Evolutionary conservation across 2,329 filamentous ascomycete genomes (phyloP).

Genomic region (Aureobasidium subglaciale): DNA sequence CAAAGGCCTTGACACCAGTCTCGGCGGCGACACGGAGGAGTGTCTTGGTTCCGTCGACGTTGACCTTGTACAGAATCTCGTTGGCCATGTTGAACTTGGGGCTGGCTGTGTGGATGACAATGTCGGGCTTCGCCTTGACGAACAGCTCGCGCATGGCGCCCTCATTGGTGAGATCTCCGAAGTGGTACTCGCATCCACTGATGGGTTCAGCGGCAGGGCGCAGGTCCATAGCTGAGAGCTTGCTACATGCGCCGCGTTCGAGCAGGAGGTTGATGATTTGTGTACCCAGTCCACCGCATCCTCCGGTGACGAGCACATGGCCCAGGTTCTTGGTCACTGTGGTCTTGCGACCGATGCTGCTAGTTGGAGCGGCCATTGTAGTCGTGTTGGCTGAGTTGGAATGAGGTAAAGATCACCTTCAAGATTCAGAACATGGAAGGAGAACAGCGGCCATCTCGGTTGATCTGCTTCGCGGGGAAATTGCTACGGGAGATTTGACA

Average conservation of each 20-base stretch:
- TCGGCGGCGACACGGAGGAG: constrained; percentile 42
- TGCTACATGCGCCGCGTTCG: constrained; percentile 33
- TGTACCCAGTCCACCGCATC: constrained; percentile 45
- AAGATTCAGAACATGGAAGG: neutral
- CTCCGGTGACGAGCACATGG: constrained; percentile 43
- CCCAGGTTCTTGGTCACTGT: constrained; percentile 30
- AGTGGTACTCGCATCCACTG: constrained; percentile 41
- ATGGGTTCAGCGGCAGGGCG: constrained; percentile 35
- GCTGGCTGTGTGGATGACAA: constrained; percentile 45
- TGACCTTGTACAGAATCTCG: constrained; percentile 43
- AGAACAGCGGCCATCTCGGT: neutral
- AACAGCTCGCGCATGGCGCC: constrained; percentile 37
- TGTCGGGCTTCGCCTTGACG: constrained; percentile 36
- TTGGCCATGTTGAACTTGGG: constrained; percentile 34
- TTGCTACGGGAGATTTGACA: neutral
- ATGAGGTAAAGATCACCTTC: neutral
- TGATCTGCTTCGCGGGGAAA: constrained; percentile 10
- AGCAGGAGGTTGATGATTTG: constrained; percentile 45
- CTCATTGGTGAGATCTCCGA: constrained; percentile 43
- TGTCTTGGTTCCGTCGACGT: constrained; percentile 44
- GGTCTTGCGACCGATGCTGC: neutral
- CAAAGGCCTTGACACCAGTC: constrained; percentile 44
- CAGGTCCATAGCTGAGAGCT: constrained; percentile 43
- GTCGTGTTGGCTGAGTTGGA: neutral
- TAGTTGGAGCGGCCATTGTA: neutral